Conservation (phyloP, 768 basidiomycete genomes). For the Pleurotus eryngii region DNA sequence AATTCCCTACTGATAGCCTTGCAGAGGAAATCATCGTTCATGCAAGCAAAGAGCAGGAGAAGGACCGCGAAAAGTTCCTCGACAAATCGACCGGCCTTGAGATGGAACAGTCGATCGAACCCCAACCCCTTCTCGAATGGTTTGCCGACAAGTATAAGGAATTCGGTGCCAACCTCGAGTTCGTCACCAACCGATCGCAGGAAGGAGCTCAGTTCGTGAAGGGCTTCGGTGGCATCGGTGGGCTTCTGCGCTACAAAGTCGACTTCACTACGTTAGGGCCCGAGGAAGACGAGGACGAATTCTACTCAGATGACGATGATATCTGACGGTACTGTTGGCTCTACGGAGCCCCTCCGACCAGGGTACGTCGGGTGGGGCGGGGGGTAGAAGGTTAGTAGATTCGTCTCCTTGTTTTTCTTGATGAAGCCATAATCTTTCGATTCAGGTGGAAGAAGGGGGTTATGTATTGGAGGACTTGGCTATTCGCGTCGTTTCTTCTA, state of each 20-base stretch:
- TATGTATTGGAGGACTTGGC: too few species aligned
- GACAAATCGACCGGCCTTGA: slow-evolving; percentile 94
- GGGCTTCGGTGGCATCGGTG: slow-evolving; percentile 98
- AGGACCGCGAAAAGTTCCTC: slow-evolving; percentile 90
- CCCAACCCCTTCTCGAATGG: slow-evolving; percentile 93
- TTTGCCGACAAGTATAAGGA: slow-evolving; percentile 98
- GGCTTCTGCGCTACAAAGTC: slow-evolving; percentile 94
- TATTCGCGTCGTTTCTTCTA: too few species aligned
- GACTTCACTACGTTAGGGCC: slow-evolving; percentile 82
- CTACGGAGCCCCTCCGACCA: slow-evolving; percentile 70
- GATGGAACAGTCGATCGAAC: slow-evolving; percentile 88
- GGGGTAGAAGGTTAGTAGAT: slow-evolving; percentile 27
- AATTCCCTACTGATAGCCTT: neutral
- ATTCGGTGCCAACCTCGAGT: slow-evolving; percentile 93
- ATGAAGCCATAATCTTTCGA: too few species aligned
- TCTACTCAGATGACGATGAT: slow-evolving; percentile 72
- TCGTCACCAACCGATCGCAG: slow-evolving; percentile 94
- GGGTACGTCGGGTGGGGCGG: slow-evolving; percentile 70
- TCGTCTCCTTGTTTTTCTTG: neutral
- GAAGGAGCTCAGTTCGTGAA: slow-evolving; percentile 98
- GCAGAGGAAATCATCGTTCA: slow-evolving; percentile 84
- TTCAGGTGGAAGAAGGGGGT: too few species aligned
- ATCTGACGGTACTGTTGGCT: slow-evolving; percentile 89
- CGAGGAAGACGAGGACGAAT: slow-evolving; percentile 83
- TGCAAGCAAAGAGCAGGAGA: slow-evolving; percentile 78